Evolutionary conservation across 1,284 basidiomycete genomes (phyloP).

Genomic region (Cutaneotrichosporon sp.): DNA sequence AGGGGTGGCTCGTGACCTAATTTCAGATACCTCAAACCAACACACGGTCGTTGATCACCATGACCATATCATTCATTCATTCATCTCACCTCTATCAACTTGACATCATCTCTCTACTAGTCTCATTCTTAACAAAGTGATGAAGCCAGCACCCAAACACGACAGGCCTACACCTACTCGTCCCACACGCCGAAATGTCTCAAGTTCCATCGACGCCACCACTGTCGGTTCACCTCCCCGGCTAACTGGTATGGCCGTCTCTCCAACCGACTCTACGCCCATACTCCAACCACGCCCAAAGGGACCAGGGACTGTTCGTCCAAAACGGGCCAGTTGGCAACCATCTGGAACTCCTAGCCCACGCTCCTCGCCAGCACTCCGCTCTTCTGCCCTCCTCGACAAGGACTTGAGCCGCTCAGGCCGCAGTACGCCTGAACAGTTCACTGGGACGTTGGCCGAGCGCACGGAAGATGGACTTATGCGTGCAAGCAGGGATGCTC

Average conservation of each 20-base stretch:
- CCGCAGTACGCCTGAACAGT: conserved; percentile 12
- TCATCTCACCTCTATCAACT: background rate
- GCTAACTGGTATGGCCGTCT: conserved; percentile 8
- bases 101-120: background rate
- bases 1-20: background rate
- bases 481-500: conserved; percentile 31
- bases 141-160: background rate
- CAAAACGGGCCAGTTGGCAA: conserved; percentile 16
- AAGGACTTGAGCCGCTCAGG: background rate
- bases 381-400: background rate
- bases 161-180: conserved; percentile 7
- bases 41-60: background rate
- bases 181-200: background rate
- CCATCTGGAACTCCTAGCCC: background rate
- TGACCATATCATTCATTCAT: background rate
- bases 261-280: conserved; percentile 15
- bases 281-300: conserved; percentile 16
- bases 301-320: conserved; percentile 17
- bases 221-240: conserved; percentile 5
- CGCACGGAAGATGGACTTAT: conserved; percentile 39
- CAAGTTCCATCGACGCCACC: conserved; percentile 1
- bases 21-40: background rate
- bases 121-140: background rate
- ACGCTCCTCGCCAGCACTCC: conserved; percentile 6
- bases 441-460: conserved; percentile 30